These are phyloP conservation scores for Thalassiosira profunda DNA, from an alignment of 108 stramenopile species.

Conservation along the genomic window DNA sequence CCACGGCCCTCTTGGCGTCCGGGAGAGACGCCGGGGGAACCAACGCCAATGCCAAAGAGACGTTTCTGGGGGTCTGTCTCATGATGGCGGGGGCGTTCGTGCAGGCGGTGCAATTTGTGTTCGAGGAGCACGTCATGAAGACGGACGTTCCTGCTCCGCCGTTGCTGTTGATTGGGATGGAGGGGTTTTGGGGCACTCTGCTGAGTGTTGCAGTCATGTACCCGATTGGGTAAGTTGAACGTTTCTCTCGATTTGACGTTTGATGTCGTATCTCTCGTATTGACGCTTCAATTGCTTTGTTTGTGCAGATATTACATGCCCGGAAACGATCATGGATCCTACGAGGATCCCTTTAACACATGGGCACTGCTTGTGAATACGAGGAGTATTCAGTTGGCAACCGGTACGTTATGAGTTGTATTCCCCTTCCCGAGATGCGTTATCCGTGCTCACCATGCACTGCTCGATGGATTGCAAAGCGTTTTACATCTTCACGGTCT, in stretches of 20 bases:
- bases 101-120: conserved; percentile 91
- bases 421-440: no score
- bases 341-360: conserved; percentile 89
- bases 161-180: conserved; percentile 91
- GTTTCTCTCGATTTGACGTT: no score
- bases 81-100: conserved; percentile 91
- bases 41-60: conserved; percentile 29
- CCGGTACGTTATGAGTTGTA: no score
- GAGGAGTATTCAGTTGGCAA: conserved; percentile 61
- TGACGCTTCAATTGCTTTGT: no score
- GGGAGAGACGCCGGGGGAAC: conserved; percentile 19
- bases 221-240: no score
- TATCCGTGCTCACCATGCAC: conserved; percentile 4
- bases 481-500: conserved; percentile 92
- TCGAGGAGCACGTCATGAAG: conserved; percentile 94
- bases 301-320: conserved; percentile 86
- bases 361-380: conserved; percentile 76
- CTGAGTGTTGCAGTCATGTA: conserved; percentile 80
- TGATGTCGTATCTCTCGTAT: no score
- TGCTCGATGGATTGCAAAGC: conserved; percentile 5
- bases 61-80: conserved; percentile 80
- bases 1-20: conserved; percentile 68
- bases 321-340: conserved; percentile 91
- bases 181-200: conserved; percentile 93
- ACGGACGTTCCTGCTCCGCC: conserved; percentile 88